phyloP scores from a whole-genome alignment of 2,329 filamentous ascomycete genomes.

The Fusarium verrucosum region DNA sequence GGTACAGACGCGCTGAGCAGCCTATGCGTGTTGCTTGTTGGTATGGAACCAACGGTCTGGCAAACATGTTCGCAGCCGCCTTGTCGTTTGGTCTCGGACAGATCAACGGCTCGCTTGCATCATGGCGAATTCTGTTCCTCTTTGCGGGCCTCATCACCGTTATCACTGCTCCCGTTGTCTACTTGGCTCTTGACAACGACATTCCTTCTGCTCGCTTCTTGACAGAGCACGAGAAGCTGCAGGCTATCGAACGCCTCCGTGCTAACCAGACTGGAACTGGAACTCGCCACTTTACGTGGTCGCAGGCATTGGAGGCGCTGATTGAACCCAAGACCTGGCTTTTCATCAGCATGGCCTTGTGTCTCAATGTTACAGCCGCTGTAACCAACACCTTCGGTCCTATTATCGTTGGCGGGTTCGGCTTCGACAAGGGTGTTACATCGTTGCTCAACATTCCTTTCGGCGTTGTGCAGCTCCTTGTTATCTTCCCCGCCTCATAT shows the following conservation, averaged over 20 bases:
- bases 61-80: slow-evolving; percentile 65
- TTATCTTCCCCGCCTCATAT: slow-evolving; percentile 68
- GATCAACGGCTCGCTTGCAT: slow-evolving; percentile 51
- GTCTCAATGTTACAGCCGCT: slow-evolving; percentile 70
- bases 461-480: slow-evolving; percentile 66
- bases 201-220: slow-evolving; percentile 66
- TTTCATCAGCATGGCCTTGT: slow-evolving; percentile 67
- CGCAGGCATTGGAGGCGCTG: slow-evolving; percentile 66
- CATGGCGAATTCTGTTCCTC: slow-evolving; percentile 65
- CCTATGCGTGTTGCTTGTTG: slow-evolving; percentile 71
- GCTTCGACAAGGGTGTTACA: slow-evolving; percentile 65
- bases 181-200: slow-evolving; percentile 68
- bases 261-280: slow-evolving; percentile 80
- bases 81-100: slow-evolving; percentile 67
- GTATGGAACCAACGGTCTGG: slow-evolving; percentile 70
- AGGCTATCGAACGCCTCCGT: slow-evolving; percentile 76
- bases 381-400: slow-evolving; percentile 73
- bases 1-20: slow-evolving; percentile 64
- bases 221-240: slow-evolving; percentile 70
- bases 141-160: slow-evolving; percentile 70
- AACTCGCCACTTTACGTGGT: slow-evolving; percentile 73
- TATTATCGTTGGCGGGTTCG: slow-evolving; percentile 68
- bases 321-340: slow-evolving; percentile 65
- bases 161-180: slow-evolving; percentile 64
- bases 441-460: slow-evolving; percentile 74